Conservation (phyloP, 495 filamentous ascomycete species). For the Chaetomium tenue region DNA sequence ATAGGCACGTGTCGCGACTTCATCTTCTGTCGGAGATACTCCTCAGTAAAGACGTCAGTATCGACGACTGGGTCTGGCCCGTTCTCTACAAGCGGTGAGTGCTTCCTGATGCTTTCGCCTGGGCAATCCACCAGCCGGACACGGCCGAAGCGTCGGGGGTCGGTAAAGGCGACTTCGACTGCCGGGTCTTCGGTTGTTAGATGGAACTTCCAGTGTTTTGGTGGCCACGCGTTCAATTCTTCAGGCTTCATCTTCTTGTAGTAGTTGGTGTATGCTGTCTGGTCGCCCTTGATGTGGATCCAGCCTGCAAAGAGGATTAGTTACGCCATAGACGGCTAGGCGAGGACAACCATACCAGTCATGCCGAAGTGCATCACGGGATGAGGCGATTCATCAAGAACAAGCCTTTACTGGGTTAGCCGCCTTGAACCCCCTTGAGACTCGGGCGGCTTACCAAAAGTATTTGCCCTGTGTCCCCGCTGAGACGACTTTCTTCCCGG, state of each 20-base stretch:
- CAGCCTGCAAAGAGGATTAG: conserved; percentile 56
- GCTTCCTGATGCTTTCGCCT: conserved; percentile 68
- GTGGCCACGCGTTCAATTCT: conserved; percentile 72
- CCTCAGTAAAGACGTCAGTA: conserved; percentile 66
- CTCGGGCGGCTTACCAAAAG: conserved; percentile 62
- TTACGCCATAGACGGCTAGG: background rate
- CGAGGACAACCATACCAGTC: conserved; percentile 38
- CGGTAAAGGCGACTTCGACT: conserved; percentile 79
- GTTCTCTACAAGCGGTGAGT: conserved; percentile 79
- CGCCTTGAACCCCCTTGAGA: background rate
- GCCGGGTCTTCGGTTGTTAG: conserved; percentile 59
- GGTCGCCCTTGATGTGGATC: conserved; percentile 77
- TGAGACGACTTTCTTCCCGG: conserved; percentile 71
- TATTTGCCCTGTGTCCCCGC: conserved; percentile 92
- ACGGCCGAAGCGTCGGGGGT: conserved; percentile 70
- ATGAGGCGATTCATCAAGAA: conserved; percentile 65
- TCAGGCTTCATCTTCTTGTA: conserved; percentile 65
- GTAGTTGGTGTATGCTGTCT: conserved; percentile 63
- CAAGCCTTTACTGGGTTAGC: conserved; percentile 38
- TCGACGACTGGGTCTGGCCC: conserved; percentile 93
- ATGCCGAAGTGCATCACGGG: conserved; percentile 91
- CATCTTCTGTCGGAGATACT: conserved; percentile 69
- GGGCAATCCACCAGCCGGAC: conserved; percentile 80
- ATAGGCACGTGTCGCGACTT: conserved; percentile 73
- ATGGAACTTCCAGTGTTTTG: conserved; percentile 84